Evolutionary conservation across 345 rosid genomes (phyloP).

Genomic region (Euphorbia tirucalli): DNA sequence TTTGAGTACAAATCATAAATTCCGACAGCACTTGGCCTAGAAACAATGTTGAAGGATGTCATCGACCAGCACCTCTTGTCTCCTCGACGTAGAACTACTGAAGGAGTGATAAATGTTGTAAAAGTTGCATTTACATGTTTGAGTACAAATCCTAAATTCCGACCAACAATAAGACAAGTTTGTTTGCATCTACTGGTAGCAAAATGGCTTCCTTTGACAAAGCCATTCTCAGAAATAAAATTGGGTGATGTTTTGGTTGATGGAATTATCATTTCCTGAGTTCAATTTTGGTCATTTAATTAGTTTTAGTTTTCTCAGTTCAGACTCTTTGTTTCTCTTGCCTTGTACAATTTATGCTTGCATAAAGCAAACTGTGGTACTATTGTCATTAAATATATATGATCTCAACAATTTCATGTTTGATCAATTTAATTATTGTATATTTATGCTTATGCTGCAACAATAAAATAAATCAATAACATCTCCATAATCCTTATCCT

Average conservation of each 20-base stretch:
- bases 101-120: not conserved
- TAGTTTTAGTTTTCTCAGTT: no score
- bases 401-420: no score
- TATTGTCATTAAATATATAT: no score
- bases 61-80: not conserved
- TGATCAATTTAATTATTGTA: no score
- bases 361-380: no score
- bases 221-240: not conserved
- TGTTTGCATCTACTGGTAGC: not conserved
- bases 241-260: not conserved
- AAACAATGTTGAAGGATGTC: not conserved
- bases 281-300: no score
- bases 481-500: no score
- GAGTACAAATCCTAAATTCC: not conserved
- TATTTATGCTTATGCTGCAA: no score
- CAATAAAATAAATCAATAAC: no score
- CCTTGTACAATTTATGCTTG: no score
- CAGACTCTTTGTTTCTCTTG: no score
- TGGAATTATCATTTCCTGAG: not conserved
- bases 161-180: not conserved
- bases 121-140: not conserved
- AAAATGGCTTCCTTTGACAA: not conserved
- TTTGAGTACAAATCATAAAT: no score
- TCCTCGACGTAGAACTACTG: not conserved
- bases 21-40: not conserved